phyloP scores from a whole-genome alignment of 768 basidiomycete species.

The Trichaptum fuscoviolaceum region DNA sequence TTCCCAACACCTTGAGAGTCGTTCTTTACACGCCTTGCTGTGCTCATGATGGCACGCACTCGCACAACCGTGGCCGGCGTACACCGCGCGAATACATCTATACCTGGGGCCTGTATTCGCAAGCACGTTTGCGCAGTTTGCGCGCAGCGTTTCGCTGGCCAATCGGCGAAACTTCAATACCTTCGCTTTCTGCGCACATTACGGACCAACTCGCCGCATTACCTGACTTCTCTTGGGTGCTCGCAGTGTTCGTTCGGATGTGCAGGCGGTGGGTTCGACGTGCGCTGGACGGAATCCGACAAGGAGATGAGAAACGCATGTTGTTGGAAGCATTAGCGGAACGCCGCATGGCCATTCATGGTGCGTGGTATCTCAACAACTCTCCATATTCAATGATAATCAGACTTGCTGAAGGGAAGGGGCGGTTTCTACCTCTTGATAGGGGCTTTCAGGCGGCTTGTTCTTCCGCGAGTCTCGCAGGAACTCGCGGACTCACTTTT shows the following conservation, averaged over 20 bases:
- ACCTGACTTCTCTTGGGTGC: background rate
- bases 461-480: background rate
- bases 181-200: background rate
- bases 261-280: background rate
- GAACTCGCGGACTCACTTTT: background rate
- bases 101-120: background rate
- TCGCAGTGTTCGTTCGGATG: background rate
- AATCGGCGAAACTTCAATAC: background rate
- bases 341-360: background rate
- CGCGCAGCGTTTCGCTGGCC: conserved; percentile 1
- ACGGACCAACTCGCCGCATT: background rate
- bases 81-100: background rate
- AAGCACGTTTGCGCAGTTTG: background rate
- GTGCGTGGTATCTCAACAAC: background rate
- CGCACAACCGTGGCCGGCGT: background rate
- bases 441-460: background rate
- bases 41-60: background rate
- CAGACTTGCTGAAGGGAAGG: too few species aligned
- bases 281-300: background rate
- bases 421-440: background rate
- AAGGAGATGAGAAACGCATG: background rate
- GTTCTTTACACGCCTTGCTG: background rate
- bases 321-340: background rate
- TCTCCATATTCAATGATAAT: background rate
- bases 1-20: background rate